These are phyloP conservation scores for Epichloe typhina DNA, from an alignment of 2,329 filamentous ascomycete genomes.

Conservation along the genomic window DNA sequence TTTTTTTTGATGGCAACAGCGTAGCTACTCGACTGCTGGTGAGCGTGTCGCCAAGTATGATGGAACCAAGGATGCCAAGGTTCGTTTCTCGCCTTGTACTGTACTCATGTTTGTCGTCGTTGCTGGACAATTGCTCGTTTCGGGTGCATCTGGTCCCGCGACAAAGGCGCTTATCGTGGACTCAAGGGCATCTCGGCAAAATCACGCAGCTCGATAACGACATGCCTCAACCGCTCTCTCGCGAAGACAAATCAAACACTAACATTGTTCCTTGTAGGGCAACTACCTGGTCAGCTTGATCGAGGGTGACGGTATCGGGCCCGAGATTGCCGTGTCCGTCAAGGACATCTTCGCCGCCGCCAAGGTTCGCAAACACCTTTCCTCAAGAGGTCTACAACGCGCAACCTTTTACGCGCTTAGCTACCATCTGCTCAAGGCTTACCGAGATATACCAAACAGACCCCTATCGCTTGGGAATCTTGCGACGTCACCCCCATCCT, in stretches of 20 bases:
- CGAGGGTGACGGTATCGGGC: slow-evolving; percentile 97
- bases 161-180: neutral
- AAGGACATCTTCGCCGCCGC: slow-evolving; percentile 98
- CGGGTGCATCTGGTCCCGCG: neutral
- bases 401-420: neutral
- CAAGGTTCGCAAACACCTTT: slow-evolving; percentile 44
- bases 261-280: slow-evolving; percentile 41
- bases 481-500: slow-evolving; percentile 90
- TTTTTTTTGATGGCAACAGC: slow-evolving; percentile 28
- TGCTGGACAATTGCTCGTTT: neutral
- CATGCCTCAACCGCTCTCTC: neutral
- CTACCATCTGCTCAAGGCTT: neutral
- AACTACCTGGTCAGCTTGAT: slow-evolving; percentile 95
- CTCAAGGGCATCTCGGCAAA: slow-evolving; percentile 14
- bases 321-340: slow-evolving; percentile 93
- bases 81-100: slow-evolving; percentile 35
- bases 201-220: neutral
- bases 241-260: neutral
- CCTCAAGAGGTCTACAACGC: neutral
- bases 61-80: slow-evolving; percentile 76
- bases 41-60: slow-evolving; percentile 85
- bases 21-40: slow-evolving; percentile 51
- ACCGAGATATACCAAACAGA: slow-evolving; percentile 31
- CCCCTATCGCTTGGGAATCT: slow-evolving; percentile 91
- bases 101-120: neutral